These are phyloP conservation scores for Pelargonium cotyledonis DNA, from an alignment of 441 rosid species.

Conservation along the genomic window DNA sequence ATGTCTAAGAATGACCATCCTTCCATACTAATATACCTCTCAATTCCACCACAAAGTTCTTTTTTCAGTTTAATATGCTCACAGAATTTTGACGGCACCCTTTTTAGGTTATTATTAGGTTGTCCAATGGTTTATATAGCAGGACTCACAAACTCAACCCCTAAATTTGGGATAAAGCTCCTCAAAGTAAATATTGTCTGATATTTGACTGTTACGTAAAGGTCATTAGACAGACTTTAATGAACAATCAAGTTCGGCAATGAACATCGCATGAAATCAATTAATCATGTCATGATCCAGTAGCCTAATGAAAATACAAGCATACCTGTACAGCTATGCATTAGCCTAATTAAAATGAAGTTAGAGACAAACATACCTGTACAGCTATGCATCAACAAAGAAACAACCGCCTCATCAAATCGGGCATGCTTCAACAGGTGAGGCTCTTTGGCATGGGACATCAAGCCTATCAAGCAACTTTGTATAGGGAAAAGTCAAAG, in stretches of 20 bases:
- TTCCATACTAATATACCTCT: background rate
- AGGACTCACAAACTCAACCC: too few relatives aligned
- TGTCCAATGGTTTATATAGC: too few relatives aligned
- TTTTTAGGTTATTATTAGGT: too few relatives aligned
- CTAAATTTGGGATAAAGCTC: background rate
- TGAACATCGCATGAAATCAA: background rate
- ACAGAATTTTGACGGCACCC: too few relatives aligned
- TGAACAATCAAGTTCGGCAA: background rate
- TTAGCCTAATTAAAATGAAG: slow-evolving; percentile 5
- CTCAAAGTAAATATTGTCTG: background rate
- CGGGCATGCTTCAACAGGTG: slow-evolving; percentile 35
- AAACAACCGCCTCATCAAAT: slow-evolving; percentile 24
- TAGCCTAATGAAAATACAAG: slow-evolving; percentile 5
- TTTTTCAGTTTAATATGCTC: background rate
- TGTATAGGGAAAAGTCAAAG: slow-evolving; percentile 40
- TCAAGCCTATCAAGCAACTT: slow-evolving; percentile 38
- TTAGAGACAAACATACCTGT: slow-evolving; percentile 35
- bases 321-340: slow-evolving; percentile 45
- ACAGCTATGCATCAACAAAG: slow-evolving; percentile 30
- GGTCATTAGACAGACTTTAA: background rate
- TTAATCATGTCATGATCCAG: background rate
- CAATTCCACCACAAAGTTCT: background rate
- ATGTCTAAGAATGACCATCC: background rate
- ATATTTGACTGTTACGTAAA: background rate
- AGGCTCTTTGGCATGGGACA: slow-evolving; percentile 37